Conservation (phyloP, 306 rosid species). For the Pyrus bretschneideri region DNA sequence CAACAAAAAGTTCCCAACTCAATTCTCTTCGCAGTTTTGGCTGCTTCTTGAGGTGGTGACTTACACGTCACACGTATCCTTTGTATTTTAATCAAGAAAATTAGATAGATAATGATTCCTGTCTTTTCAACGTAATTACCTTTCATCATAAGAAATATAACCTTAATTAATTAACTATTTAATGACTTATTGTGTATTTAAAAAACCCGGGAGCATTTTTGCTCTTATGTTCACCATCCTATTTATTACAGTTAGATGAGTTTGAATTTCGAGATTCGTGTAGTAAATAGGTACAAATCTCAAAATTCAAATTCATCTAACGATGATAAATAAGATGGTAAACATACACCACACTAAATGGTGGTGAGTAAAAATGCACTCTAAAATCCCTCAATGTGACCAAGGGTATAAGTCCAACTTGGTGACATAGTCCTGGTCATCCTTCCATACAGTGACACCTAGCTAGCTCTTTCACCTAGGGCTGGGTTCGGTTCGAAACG, state of each 20-base stretch:
- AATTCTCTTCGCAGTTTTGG: conserved; percentile 19
- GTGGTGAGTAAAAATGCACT: too few species aligned
- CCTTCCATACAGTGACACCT: background rate
- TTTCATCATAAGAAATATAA: conserved; percentile 18
- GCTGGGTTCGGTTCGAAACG: too few species aligned
- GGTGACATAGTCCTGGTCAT: background rate
- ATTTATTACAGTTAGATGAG: too few species aligned
- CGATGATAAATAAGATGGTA: too few species aligned
- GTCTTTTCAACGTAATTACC: conserved; percentile 40
- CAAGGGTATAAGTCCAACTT: background rate
- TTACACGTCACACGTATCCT: background rate
- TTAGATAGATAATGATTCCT: conserved; percentile 17
- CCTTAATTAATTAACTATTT: background rate
- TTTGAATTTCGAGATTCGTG: too few species aligned
- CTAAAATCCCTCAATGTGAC: background rate
- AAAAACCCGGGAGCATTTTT: too few species aligned
- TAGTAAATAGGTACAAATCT: too few species aligned
- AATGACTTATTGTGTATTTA: background rate
- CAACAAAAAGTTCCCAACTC: conserved; percentile 24
- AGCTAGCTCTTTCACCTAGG: background rate
- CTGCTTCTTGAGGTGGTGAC: conserved; percentile 19
- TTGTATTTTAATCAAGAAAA: background rate
- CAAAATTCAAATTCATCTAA: too few species aligned
- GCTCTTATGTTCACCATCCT: too few species aligned
- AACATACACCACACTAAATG: too few species aligned